These are phyloP conservation scores for Rhynchosporium agropyri DNA, from an alignment of 2,329 filamentous ascomycete species.

Conservation along the genomic window DNA sequence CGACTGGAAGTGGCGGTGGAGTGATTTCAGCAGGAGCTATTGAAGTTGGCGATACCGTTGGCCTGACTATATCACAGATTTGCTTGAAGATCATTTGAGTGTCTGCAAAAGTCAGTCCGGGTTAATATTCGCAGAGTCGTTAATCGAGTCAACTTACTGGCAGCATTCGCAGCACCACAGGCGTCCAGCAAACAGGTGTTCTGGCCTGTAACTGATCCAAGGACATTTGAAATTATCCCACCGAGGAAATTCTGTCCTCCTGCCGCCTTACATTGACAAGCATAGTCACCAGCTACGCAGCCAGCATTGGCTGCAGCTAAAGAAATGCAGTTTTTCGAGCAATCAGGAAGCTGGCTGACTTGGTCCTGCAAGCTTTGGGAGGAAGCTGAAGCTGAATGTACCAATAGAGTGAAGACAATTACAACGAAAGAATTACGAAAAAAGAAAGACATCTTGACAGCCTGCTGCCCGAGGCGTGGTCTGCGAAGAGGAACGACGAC, in stretches of 20 bases:
- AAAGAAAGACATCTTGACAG: conserved; percentile 8
- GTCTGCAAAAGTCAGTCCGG: neutral
- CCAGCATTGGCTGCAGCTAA: conserved; percentile 5
- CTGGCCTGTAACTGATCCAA: neutral
- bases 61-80: neutral
- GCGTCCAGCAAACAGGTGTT: conserved; percentile 1
- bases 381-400: neutral
- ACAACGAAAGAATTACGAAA: conserved; percentile 7
- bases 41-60: neutral
- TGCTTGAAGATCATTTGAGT: conserved; percentile 4
- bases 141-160: conserved; percentile 2
- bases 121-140: neutral
- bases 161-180: neutral
- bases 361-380: conserved; percentile 2
- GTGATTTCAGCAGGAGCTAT: neutral
- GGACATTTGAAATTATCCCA: neutral
- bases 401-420: neutral
- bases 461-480: conserved; percentile 7
- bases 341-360: conserved; percentile 4
- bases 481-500: neutral
- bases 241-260: neutral
- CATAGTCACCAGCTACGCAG: conserved; percentile 1
- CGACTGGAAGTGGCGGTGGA: neutral
- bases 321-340: conserved; percentile 8
- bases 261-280: conserved; percentile 4